phyloP scores from a whole-genome alignment of 768 basidiomycete species.

The Thelephora ganbajun region DNA sequence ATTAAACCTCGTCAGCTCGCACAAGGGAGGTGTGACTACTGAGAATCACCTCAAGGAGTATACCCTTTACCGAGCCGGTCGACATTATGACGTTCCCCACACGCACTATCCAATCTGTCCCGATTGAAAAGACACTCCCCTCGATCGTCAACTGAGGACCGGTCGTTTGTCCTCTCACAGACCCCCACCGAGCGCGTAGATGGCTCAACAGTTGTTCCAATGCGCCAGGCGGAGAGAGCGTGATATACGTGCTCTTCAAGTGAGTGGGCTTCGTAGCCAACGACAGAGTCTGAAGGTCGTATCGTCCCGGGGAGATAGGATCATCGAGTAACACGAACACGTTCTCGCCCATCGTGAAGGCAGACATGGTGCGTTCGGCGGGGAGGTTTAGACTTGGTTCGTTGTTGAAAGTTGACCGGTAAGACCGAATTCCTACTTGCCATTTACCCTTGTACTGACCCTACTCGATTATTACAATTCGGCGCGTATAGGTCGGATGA shows the following conservation, averaged over 20 bases:
- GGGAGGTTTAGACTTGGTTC: conserved; percentile 34
- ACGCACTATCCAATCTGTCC: conserved; percentile 70
- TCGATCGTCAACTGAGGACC: conserved; percentile 63
- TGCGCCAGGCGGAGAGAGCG: conserved; percentile 57
- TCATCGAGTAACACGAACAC: conserved; percentile 74
- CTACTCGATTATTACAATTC: conserved; percentile 19
- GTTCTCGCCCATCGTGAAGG: conserved; percentile 68
- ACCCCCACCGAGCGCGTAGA: conserved; percentile 62
- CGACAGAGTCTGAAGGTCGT: conserved; percentile 39
- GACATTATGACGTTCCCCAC: conserved; percentile 66
- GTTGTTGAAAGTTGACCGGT: conserved; percentile 56
- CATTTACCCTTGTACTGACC: conserved; percentile 50
- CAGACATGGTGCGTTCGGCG: conserved; percentile 57
- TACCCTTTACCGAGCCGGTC: conserved; percentile 67
- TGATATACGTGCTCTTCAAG: conserved; percentile 66
- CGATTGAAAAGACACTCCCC: conserved; percentile 61
- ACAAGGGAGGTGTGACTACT: not conserved
- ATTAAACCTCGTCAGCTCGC: conserved; percentile 1
- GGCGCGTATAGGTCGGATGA: conserved; percentile 8
- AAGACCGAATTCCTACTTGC: conserved; percentile 58
- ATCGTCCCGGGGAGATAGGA: conserved; percentile 52
- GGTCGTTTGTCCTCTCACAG: conserved; percentile 37
- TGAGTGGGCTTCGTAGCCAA: conserved; percentile 28
- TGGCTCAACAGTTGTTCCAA: conserved; percentile 65
- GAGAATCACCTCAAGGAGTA: conserved; percentile 58